These are phyloP conservation scores for Pachyrhizus erosus DNA, from an alignment of 306 rosid species.

Conservation along the genomic window DNA sequence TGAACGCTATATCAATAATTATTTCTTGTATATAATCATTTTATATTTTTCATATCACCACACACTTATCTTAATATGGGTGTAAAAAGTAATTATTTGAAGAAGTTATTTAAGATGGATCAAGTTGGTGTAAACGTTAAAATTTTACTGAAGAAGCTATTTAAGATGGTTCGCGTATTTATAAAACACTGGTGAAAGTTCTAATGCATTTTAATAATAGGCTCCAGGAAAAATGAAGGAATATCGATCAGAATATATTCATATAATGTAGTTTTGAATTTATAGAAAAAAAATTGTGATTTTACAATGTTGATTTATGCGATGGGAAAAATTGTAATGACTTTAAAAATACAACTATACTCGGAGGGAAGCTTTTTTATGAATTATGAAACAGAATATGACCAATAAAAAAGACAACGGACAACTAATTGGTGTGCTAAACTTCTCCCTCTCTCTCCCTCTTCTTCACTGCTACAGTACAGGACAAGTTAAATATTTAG, in stretches of 20 bases:
- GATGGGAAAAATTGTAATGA: not conserved
- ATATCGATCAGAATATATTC: not conserved
- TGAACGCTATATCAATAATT: too few relatives aligned
- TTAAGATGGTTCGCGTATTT: not conserved
- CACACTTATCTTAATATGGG: too few relatives aligned
- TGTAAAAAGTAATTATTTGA: too few relatives aligned
- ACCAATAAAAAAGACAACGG: not conserved
- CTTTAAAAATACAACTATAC: not conserved
- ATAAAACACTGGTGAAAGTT: not conserved
- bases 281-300: not conserved
- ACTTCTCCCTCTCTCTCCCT: not conserved
- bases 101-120: too few relatives aligned
- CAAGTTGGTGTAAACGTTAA: not conserved
- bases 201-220: not conserved
- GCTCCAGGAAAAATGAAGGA: not conserved
- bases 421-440: not conserved
- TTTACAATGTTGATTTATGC: not conserved
- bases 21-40: too few relatives aligned
- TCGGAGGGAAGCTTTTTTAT: not conserved
- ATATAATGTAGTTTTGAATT: not conserved
- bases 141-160: not conserved
- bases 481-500: constrained; percentile 6
- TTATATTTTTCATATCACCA: too few relatives aligned
- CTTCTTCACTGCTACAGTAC: not conserved
- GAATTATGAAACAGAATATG: constrained; percentile 32